Conservation (phyloP, 148 eudicot species). For the Nepenthes mirabilis region DNA sequence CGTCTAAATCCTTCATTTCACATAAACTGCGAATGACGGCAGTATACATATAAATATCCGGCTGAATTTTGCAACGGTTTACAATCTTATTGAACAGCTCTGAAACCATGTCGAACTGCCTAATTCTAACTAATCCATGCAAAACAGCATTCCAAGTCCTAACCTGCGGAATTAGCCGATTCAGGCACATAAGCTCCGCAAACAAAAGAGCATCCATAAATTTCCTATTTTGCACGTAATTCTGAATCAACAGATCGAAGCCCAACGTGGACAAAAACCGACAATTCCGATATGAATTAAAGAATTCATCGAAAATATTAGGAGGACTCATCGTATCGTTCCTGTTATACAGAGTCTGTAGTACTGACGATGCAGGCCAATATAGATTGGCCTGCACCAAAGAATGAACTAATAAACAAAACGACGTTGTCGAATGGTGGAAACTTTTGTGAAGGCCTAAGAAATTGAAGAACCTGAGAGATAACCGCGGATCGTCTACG, state of each 20-base stretch:
- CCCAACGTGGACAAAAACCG: slow-evolving; percentile 26
- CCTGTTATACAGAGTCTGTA: slow-evolving; percentile 29
- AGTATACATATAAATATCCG: slow-evolving; percentile 51
- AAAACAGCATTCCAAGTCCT: slow-evolving; percentile 64
- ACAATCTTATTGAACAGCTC: slow-evolving; percentile 34
- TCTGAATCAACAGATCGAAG: slow-evolving; percentile 53
- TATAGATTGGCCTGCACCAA: slow-evolving; percentile 21
- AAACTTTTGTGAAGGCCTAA: slow-evolving; percentile 64
- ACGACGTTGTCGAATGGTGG: slow-evolving; percentile 53
- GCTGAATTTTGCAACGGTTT: slow-evolving; percentile 7
- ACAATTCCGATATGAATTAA: slow-evolving; percentile 14
- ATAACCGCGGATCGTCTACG: slow-evolving; percentile 42
- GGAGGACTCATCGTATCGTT: slow-evolving; percentile 7
- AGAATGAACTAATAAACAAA: slow-evolving; percentile 53
- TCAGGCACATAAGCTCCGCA: slow-evolving; percentile 27
- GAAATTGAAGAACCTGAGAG: slow-evolving; percentile 76
- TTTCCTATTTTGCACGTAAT: slow-evolving; percentile 35
- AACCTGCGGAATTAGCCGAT: slow-evolving; percentile 43
- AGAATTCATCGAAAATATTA: slow-evolving; percentile 18
- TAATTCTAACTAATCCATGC: slow-evolving; percentile 39
- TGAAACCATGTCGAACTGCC: slow-evolving; percentile 37
- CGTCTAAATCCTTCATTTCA: slow-evolving; percentile 48
- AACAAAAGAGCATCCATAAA: slow-evolving; percentile 30
- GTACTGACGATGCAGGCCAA: slow-evolving; percentile 74
- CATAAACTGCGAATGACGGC: slow-evolving; percentile 66